A percentile compares a stretch with the other conserved stretches of the same genome.
These are phyloP conservation scores for Asterionellopsis glacialis DNA, from an alignment of 108 stramenopile species.

Conservation along the genomic window DNA sequence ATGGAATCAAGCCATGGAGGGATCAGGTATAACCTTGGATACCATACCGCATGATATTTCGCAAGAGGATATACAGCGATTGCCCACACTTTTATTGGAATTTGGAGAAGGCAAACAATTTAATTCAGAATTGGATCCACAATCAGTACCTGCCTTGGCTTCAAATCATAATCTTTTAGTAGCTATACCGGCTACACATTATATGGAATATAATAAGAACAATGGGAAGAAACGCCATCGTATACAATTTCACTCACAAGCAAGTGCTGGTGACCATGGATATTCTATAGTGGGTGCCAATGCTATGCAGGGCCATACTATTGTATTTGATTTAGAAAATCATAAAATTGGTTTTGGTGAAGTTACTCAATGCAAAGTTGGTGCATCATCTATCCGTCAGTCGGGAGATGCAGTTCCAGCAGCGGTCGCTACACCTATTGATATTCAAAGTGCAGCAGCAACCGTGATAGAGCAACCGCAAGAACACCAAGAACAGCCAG, in stretches of 20 bases:
- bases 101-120: conserved; percentile 3
- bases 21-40: not conserved
- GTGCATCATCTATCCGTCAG: not conserved
- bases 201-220: conserved; percentile 11
- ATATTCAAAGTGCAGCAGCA: not conserved
- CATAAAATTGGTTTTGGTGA: conserved; percentile 71
- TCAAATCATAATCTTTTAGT: conserved; percentile 10
- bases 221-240: conserved; percentile 15
- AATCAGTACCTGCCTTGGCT: conserved; percentile 2
- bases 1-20: conserved; percentile 1
- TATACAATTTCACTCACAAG: conserved; percentile 33
- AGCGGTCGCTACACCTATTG: not conserved
- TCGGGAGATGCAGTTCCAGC: no score
- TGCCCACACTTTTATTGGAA: conserved; percentile 8
- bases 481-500: no score
- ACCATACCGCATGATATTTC: not conserved
- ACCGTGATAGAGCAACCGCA: not conserved
- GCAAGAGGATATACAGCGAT: not conserved
- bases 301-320: conserved; percentile 44
- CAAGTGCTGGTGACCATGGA: conserved; percentile 28
- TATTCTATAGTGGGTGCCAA: conserved; percentile 56
- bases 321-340: conserved; percentile 62
- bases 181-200: conserved; percentile 22
- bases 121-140: conserved; percentile 6
- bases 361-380: conserved; percentile 24